Evolutionary conservation across 1,284 basidiomycete species (phyloP), one percentile per base, ranked within the genome.

Genomic region (Trichosporon sp.): DNA sequence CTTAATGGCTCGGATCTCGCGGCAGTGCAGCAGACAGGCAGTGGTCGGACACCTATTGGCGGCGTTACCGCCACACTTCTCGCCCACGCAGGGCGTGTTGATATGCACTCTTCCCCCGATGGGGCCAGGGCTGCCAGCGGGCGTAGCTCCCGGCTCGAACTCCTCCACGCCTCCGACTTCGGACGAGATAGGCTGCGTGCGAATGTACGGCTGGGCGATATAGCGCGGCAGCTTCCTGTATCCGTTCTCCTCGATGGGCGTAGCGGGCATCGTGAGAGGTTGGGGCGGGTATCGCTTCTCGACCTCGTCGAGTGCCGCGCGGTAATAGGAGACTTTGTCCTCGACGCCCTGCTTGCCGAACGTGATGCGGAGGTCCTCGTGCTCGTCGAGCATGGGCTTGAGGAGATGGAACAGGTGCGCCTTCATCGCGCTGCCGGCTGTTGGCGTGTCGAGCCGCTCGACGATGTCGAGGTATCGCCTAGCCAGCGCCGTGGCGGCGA

Each of bases 391-490:
- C 0, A 88, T 89, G 0, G 92, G 91, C 0, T 89, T 86, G 79
- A 96, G 86, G 25, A 98, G 81, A 76, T 95, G 93, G 85, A 97
- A 98, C 32, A 99, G 76, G 74, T 99, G 95, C 0, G 91, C 89
- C 75, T 96, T 95, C 70, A 97, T 85, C 0, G 91, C 91, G 66
- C 88, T 88, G 32, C 84, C 77, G 1, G 85, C 75, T 3, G 94
- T 95, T 1, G 84, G 83, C 2, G 93, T 95, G 73, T 86, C 84
- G 19, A 94, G 85, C 0, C 81, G 75, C 34, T 83, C 82, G 4
- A 94, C 91, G 68, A 97, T 92, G 52, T 85, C 84, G 56, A 98
- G 85, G 76, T 99, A 99, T 71, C 96, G 91, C 8, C 88, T 81
- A 0, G 94, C 92, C 10, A 98, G 83, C 25, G 83, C 78, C 3